Evolutionary conservation across 768 basidiomycete species (phyloP).

Genomic region (Suillus variegatus): DNA sequence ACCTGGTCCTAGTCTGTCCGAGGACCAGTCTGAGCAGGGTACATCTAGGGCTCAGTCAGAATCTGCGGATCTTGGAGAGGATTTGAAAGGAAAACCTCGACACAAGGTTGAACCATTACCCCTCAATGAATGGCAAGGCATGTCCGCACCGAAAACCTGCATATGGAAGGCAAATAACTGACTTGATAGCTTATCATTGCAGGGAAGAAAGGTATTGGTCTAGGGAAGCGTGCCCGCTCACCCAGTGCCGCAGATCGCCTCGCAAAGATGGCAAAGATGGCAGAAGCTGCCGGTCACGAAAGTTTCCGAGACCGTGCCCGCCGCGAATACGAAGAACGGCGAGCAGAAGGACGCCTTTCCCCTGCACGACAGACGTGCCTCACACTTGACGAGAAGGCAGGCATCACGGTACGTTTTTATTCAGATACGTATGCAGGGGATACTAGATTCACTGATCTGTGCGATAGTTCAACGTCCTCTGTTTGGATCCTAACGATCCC

Average conservation of each 20-base stretch:
- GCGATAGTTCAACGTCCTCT: conserved; percentile 76
- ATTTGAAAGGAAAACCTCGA: conserved; percentile 15
- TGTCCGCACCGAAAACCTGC: conserved; percentile 22
- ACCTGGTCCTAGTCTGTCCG: conserved; percentile 5
- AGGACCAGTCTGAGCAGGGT: conserved; percentile 2
- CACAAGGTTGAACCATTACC: conserved; percentile 72
- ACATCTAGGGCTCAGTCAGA: conserved; percentile 3
- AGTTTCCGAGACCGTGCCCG: conserved; percentile 71
- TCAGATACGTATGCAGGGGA: not conserved
- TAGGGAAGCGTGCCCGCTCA: conserved; percentile 67
- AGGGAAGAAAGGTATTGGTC: conserved; percentile 82
- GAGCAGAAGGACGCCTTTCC: conserved; percentile 68
- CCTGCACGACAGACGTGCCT: conserved; percentile 75
- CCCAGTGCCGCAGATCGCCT: conserved; percentile 63
- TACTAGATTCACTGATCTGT: conserved; percentile 1
- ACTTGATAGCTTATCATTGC: conserved; percentile 15
- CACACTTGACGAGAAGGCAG: conserved; percentile 73
- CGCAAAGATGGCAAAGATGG: conserved; percentile 70
- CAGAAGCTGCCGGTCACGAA: conserved; percentile 51
- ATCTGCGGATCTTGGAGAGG: conserved; percentile 6
- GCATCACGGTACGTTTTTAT: conserved; percentile 44
- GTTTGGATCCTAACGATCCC: conserved; percentile 67
- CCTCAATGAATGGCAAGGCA: conserved; percentile 82
- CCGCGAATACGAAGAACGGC: conserved; percentile 74
- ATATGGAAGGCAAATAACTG: not conserved